Evolutionary conservation across 169 alveolate genomes (phyloP).

Genomic region (Plasmodium berghei): DNA sequence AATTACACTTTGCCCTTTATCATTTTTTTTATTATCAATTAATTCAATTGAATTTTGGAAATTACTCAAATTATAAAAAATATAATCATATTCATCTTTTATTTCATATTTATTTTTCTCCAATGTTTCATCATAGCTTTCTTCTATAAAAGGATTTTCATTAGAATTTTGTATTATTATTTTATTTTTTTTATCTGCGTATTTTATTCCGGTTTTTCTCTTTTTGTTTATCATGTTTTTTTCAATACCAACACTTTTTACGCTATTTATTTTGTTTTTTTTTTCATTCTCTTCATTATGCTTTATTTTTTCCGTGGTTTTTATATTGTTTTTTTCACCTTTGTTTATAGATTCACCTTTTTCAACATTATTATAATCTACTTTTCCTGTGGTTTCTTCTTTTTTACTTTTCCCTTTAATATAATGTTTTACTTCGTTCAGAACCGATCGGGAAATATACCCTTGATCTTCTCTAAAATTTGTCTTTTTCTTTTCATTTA

Average conservation of each 20-base stretch:
- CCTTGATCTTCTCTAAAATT: not conserved
- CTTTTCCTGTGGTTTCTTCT: not conserved
- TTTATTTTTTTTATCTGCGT: not conserved
- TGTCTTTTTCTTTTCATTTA: not conserved
- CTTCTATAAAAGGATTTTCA: conserved; percentile 21
- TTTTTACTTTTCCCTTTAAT: not conserved
- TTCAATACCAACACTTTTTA: not conserved
- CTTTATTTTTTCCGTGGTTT: not conserved
- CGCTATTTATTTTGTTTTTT: no score
- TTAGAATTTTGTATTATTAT: not conserved
- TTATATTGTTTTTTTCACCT: not conserved
- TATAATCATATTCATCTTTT: conserved; percentile 64
- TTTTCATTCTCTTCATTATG: not conserved
- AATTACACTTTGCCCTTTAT: conserved; percentile 10
- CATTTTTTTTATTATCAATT: conserved; percentile 11
- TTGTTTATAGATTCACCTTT: not conserved
- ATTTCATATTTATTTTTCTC: conserved; percentile 58
- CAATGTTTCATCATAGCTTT: conserved; percentile 16
- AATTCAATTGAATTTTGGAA: conserved; percentile 1
- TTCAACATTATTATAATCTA: not conserved
- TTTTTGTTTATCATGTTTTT: conserved; percentile 3
- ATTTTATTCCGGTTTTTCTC: not conserved
- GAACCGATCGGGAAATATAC: not conserved
- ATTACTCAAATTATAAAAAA: conserved; percentile 26
- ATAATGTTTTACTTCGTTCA: not conserved